Evolutionary conservation across 2,329 filamentous ascomycete genomes (phyloP).

Genomic region (Chrysosporium queenslandicum): DNA sequence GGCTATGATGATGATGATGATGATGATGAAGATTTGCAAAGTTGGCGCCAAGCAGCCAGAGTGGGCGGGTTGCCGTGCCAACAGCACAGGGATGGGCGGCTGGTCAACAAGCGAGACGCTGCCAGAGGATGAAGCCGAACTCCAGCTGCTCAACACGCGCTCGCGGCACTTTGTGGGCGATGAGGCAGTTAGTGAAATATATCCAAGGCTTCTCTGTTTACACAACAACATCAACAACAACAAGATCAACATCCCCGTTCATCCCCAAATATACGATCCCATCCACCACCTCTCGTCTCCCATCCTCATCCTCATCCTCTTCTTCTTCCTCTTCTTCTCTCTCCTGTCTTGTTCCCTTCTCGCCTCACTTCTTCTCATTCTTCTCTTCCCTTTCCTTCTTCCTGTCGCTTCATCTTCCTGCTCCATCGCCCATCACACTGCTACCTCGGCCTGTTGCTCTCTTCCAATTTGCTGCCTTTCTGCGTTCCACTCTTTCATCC

Average conservation of each 20-base stretch:
- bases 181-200: too few relatives aligned
- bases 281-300: background rate
- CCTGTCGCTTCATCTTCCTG: constrained; percentile 6
- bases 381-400: background rate
- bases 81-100: background rate
- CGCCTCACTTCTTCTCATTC: constrained; percentile 14
- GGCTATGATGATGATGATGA: background rate
- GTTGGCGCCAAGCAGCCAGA: background rate
- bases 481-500: constrained; percentile 1
- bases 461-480: constrained; percentile 10
- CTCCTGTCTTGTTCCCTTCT: background rate
- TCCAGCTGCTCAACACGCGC: too few relatives aligned
- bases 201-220: too few relatives aligned
- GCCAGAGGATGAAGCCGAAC: background rate
- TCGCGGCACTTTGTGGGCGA: too few relatives aligned
- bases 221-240: background rate
- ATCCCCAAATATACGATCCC: too few relatives aligned
- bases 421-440: too few relatives aligned
- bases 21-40: background rate
- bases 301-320: constrained; percentile 10
- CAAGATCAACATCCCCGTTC: too few relatives aligned
- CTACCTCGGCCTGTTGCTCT: background rate
- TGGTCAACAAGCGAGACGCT: background rate
- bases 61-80: background rate
- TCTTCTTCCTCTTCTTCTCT: background rate